Evolutionary conservation across 2,329 filamentous ascomycete genomes (phyloP).

Genomic region (Allantophomopsis cytisporea): DNA sequence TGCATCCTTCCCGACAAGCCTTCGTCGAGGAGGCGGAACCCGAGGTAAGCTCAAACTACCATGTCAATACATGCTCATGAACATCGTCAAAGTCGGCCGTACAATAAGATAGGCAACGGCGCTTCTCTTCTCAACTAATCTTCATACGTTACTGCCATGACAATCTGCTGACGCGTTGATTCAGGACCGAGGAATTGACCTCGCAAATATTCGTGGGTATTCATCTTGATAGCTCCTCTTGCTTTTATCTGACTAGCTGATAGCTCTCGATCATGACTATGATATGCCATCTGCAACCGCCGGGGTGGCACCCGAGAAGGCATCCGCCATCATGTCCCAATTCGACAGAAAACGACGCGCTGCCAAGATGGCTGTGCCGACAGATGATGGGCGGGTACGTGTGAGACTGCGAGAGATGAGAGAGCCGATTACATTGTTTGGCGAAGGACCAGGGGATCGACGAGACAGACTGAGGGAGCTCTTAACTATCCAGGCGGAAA

Average conservation of each 20-base stretch:
- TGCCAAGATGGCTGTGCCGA: constrained; percentile 81
- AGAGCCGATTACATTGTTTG: constrained; percentile 91
- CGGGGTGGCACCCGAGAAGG: constrained; percentile 18
- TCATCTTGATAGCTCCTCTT: background rate
- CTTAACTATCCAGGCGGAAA: constrained; percentile 59
- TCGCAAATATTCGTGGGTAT: constrained; percentile 48
- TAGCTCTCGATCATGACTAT: constrained; percentile 72
- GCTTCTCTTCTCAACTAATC: too few relatives aligned
- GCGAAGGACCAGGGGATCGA: constrained; percentile 74
- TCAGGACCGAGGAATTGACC: constrained; percentile 35
- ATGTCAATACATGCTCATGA: too few relatives aligned
- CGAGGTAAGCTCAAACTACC: constrained; percentile 37
- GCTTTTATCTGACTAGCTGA: constrained; percentile 11
- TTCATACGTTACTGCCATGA: too few relatives aligned
- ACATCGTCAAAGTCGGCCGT: too few relatives aligned
- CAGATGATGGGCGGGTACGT: constrained; percentile 80
- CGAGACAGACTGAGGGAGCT: constrained; percentile 77
- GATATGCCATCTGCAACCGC: constrained; percentile 17
- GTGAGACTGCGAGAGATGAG: constrained; percentile 69
- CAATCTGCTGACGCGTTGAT: background rate
- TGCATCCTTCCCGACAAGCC: constrained; percentile 84
- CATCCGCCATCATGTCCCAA: constrained; percentile 33
- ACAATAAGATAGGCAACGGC: too few relatives aligned
- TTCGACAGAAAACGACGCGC: constrained; percentile 86
- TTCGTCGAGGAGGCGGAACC: constrained; percentile 77